These are phyloP conservation scores for Ceratobasidium sp. DNA, from an alignment of 1,284 basidiomycete genomes.

Conservation along the genomic window DNA sequence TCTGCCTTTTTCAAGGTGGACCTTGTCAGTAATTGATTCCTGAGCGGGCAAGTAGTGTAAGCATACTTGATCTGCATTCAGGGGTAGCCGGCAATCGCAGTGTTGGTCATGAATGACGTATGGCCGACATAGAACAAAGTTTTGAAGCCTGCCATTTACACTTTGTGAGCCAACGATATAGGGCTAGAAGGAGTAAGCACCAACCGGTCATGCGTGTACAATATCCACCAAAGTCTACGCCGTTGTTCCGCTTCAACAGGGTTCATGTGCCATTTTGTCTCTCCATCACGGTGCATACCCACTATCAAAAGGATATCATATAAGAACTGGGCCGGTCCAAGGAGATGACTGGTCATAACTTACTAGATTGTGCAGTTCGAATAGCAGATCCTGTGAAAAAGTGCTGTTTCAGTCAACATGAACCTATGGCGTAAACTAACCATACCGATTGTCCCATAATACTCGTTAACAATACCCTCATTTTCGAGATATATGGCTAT, in stretches of 20 bases:
- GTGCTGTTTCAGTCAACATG: neutral
- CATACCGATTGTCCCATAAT: conserved; percentile 28
- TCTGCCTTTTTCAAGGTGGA: conserved; percentile 4
- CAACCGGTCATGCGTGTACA: conserved; percentile 32
- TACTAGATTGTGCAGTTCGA: conserved; percentile 34
- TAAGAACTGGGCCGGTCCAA: neutral
- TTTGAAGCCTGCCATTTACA: conserved; percentile 16
- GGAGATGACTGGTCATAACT: neutral
- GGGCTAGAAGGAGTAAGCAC: neutral
- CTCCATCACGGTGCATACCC: conserved; percentile 35
- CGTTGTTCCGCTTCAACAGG: conserved; percentile 33
- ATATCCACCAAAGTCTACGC: conserved; percentile 34
- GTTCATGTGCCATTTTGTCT: conserved; percentile 33
- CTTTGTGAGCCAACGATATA: neutral
- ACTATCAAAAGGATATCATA: neutral
- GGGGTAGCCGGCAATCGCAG: conserved; percentile 17
- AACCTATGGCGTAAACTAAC: too few relatives aligned
- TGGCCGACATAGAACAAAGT: conserved; percentile 29
- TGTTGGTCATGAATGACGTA: conserved; percentile 28
- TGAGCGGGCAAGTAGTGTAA: neutral
- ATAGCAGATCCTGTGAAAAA: conserved; percentile 22
- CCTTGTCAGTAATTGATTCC: neutral
- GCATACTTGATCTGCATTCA: conserved; percentile 32
- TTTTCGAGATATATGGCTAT: conserved; percentile 38
- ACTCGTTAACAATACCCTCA: conserved; percentile 31